These are phyloP conservation scores for Dactylonectria macrodidyma DNA, from an alignment of 2,329 filamentous ascomycete species.

Conservation along the genomic window DNA sequence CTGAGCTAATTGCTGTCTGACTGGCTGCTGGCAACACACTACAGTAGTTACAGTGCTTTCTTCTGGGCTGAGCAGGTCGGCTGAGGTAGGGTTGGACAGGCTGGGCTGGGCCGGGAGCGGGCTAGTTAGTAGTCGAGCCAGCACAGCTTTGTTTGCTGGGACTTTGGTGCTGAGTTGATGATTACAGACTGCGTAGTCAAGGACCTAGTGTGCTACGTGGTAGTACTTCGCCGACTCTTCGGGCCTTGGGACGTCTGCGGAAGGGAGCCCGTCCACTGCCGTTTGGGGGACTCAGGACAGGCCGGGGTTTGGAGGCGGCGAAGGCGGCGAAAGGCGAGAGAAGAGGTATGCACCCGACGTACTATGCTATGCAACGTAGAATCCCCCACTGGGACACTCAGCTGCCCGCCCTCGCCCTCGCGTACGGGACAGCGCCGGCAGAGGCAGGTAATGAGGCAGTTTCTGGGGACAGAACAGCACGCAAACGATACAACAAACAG, in stretches of 20 bases:
- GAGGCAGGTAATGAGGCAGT: too few relatives aligned
- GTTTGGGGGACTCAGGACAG: not conserved
- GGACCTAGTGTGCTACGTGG: not conserved
- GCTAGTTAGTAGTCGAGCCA: not conserved
- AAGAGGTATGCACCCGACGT: not conserved
- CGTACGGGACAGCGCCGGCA: too few relatives aligned
- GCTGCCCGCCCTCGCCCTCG: too few relatives aligned
- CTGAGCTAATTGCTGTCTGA: not conserved
- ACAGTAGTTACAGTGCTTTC: not conserved
- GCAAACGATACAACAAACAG: constrained; percentile 5
- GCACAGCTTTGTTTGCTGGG: not conserved
- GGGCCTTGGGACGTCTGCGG: not conserved
- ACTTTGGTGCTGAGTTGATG: constrained; percentile 1
- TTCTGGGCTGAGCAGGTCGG: not conserved
- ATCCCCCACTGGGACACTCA: not conserved
- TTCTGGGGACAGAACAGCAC: not conserved
- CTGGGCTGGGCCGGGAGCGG: not conserved
- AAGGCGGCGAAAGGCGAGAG: not conserved
- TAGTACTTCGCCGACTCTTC: not conserved
- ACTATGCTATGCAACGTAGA: not conserved
- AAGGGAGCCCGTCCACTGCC: not conserved
- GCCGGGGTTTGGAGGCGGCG: not conserved
- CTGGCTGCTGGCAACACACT: not conserved
- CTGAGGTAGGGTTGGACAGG: not conserved
- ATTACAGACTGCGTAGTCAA: not conserved